Conservation (phyloP, 805 yeast species). For the Sugiyamaella qingdaonensis region DNA sequence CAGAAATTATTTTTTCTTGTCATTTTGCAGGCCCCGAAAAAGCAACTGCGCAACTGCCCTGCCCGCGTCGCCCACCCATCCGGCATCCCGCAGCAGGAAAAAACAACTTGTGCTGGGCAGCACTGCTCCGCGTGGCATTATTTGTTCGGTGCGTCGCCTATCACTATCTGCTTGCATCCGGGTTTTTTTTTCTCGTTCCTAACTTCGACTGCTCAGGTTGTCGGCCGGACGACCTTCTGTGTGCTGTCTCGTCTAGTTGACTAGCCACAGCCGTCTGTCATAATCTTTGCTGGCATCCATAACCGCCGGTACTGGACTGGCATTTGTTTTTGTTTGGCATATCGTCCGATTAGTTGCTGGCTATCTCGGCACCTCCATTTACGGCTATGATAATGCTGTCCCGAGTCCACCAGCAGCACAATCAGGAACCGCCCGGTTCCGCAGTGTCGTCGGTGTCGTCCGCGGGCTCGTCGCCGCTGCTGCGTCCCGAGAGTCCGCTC, state of each 20-base stretch:
- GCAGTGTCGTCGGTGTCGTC: no score
- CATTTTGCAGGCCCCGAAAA: not conserved
- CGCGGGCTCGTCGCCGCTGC: not conserved
- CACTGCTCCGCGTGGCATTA: constrained; percentile 2
- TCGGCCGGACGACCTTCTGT: no score
- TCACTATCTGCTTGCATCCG: no score
- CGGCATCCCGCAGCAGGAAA: not conserved
- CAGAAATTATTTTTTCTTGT: not conserved
- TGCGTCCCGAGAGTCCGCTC: not conserved
- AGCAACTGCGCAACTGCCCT: not conserved
- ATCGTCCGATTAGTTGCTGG: not conserved
- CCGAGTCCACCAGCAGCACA: not conserved
- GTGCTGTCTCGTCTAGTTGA: no score
- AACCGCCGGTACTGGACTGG: not conserved
- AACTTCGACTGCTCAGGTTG: no score
- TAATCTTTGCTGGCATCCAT: no score
- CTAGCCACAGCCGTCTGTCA: no score
- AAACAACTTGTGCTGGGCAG: not conserved
- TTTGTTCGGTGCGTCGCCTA: not conserved
- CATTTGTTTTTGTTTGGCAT: not conserved
- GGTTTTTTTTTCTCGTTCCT: no score
- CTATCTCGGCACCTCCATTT: not conserved
- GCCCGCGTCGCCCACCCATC: not conserved
- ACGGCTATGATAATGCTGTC: constrained; percentile 1
- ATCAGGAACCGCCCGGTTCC: not conserved